These are phyloP conservation scores for Ganoderma resinaceum DNA, from an alignment of 1,284 basidiomycete genomes.

Conservation along the genomic window DNA sequence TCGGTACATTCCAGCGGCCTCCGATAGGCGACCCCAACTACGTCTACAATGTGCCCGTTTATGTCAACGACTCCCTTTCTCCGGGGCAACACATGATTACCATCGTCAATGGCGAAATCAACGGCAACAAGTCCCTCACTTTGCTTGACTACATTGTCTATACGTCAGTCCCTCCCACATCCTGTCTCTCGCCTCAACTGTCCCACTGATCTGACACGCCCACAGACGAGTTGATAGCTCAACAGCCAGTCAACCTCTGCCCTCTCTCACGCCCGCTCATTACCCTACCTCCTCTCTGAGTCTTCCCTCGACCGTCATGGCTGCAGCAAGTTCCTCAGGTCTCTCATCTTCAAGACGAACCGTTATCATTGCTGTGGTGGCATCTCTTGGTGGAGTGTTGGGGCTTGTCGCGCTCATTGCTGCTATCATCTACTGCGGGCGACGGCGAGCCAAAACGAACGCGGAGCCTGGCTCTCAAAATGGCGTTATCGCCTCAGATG, in stretches of 20 bases:
- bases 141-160: constrained; percentile 35
- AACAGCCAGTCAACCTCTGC: background rate
- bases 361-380: constrained; percentile 26
- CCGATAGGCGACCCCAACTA: constrained; percentile 23
- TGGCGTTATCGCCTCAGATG: constrained; percentile 18
- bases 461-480: constrained; percentile 7
- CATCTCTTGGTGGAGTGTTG: constrained; percentile 21
- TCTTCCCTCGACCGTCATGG: constrained; percentile 1
- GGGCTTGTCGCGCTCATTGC: constrained; percentile 15
- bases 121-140: constrained; percentile 23
- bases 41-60: constrained; percentile 44
- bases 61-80: constrained; percentile 36
- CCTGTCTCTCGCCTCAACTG: constrained; percentile 1
- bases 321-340: background rate
- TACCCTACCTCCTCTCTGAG: background rate
- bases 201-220: background rate
- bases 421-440: constrained; percentile 19
- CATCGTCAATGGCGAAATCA: constrained; percentile 25
- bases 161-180: constrained; percentile 26
- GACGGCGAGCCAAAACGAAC: constrained; percentile 19
- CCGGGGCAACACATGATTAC: constrained; percentile 31
- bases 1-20: constrained; percentile 36
- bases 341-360: constrained; percentile 22
- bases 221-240: constrained; percentile 21
- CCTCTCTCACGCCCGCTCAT: constrained; percentile 7